These are phyloP conservation scores for Rosa lucieae DNA, from an alignment of 306 rosid species.

Conservation along the genomic window DNA sequence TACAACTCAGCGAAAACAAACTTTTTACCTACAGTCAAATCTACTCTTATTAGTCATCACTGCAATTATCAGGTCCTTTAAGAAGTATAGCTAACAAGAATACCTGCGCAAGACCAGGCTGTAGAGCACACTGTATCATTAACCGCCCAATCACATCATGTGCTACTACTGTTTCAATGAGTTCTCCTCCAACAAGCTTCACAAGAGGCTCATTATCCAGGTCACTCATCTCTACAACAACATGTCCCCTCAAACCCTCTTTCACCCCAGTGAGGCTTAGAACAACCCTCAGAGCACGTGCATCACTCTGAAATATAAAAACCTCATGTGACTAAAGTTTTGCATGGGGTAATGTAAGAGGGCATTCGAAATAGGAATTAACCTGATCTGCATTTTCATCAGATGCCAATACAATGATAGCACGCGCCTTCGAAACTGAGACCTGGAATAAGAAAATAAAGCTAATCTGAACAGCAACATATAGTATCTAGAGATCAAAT, in stretches of 20 bases:
- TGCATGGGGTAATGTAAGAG: slow-evolving; percentile 12
- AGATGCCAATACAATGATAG: slow-evolving; percentile 92
- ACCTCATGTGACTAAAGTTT: slow-evolving; percentile 16
- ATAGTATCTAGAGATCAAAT: slow-evolving; percentile 14
- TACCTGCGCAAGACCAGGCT: slow-evolving; percentile 99
- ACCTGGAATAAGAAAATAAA: slow-evolving; percentile 47
- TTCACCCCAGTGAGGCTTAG: slow-evolving; percentile 93
- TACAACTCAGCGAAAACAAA: not conserved
- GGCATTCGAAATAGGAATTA: slow-evolving; percentile 13
- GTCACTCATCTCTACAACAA: slow-evolving; percentile 98
- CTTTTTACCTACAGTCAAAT: not conserved
- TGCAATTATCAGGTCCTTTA: not conserved
- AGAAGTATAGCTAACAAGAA: slow-evolving; percentile 9
- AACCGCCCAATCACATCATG: slow-evolving; percentile 99
- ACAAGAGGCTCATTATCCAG: slow-evolving; percentile 95
- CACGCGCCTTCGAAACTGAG: slow-evolving; percentile 97
- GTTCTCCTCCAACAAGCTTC: slow-evolving; percentile 96
- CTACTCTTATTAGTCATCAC: not conserved
- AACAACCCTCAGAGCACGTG: slow-evolving; percentile 95
- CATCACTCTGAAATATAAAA: slow-evolving; percentile 77
- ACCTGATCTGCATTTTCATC: slow-evolving; percentile 99
- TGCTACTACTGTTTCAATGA: slow-evolving; percentile 96
- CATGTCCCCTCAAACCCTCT: slow-evolving; percentile 87
- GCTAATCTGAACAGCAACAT: not conserved
- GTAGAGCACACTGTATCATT: slow-evolving; percentile 98